Evolutionary conservation across 768 basidiomycete genomes (phyloP).

Genomic region (Lactarius psammicola): DNA sequence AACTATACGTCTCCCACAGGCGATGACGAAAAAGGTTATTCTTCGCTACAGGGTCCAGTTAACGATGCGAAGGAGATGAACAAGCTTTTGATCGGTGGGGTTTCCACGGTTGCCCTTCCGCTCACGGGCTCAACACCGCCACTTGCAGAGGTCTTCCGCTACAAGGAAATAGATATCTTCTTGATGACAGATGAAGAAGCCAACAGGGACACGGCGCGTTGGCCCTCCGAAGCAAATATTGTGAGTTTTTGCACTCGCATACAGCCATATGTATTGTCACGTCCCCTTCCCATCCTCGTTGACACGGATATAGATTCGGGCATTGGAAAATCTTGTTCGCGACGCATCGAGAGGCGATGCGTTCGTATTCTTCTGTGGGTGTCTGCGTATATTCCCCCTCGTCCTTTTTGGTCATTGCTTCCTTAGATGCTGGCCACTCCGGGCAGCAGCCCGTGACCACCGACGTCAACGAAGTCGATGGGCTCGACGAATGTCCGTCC

Average conservation of each 20-base stretch:
- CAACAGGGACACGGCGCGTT: background rate
- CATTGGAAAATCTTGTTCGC: slow-evolving; percentile 24
- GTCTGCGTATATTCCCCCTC: background rate
- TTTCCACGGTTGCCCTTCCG: background rate
- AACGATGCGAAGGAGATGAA: slow-evolving; percentile 17
- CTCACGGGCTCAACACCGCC: background rate
- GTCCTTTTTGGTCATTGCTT: background rate
- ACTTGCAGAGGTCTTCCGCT: slow-evolving; percentile 4
- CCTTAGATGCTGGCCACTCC: slow-evolving; percentile 15
- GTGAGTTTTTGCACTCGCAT: slow-evolving; percentile 12
- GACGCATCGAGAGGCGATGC: slow-evolving; percentile 20
- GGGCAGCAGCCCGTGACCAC: background rate
- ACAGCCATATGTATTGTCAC: background rate
- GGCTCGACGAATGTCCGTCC: slow-evolving; percentile 10
- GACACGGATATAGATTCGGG: slow-evolving; percentile 16
- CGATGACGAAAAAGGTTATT: no score
- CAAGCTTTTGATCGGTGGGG: slow-evolving; percentile 19
- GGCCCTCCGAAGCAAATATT: slow-evolving; percentile 24
- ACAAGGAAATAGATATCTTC: slow-evolving; percentile 12
- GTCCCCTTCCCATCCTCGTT: background rate
- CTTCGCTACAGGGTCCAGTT: no score
- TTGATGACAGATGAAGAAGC: slow-evolving; percentile 26
- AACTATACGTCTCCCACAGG: slow-evolving; percentile 1
- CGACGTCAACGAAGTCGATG: slow-evolving; percentile 1
- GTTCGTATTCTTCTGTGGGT: slow-evolving; percentile 30